Conservation (phyloP, 2,329 filamentous ascomycete genomes). For the Biscogniauxia sp. region DNA sequence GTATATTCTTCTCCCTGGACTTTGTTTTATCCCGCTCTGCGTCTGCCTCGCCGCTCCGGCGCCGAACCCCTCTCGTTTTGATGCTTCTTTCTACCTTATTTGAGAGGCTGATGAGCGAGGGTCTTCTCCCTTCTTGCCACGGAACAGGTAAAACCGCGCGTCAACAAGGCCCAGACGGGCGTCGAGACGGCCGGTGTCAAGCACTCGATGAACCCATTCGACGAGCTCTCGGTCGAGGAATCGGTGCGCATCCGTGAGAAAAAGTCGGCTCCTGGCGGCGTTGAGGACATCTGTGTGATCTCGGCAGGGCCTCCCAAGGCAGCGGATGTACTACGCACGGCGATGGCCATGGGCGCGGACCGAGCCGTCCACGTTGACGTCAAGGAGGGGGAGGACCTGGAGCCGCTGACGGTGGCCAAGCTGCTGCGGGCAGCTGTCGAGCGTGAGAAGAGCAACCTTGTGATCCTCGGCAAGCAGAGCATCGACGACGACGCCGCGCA, state of each 20-base stretch:
- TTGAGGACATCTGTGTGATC: slow-evolving; percentile 89
- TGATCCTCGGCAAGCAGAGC: slow-evolving; percentile 94
- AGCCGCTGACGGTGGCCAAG: slow-evolving; percentile 92
- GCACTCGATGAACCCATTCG: slow-evolving; percentile 98
- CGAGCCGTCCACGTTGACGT: slow-evolving; percentile 83
- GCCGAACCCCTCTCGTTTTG: neutral
- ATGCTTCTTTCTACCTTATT: neutral
- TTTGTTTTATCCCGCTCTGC: neutral
- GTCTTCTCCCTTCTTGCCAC: neutral
- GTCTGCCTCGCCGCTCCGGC: neutral
- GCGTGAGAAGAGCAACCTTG: slow-evolving; percentile 83
- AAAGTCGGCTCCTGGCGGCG: slow-evolving; percentile 67
- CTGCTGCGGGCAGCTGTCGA: slow-evolving; percentile 76
- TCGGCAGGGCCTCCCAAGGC: slow-evolving; percentile 86
- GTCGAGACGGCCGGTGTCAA: slow-evolving; percentile 93
- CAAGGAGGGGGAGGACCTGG: slow-evolving; percentile 71
- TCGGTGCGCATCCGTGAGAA: slow-evolving; percentile 91
- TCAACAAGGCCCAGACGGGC: slow-evolving; percentile 74
- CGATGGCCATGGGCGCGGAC: slow-evolving; percentile 98
- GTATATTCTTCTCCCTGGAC: neutral
- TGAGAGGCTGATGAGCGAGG: neutral
- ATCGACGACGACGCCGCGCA: slow-evolving; percentile 96
- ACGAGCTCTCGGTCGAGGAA: slow-evolving; percentile 97
- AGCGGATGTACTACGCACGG: slow-evolving; percentile 85
- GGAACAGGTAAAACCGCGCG: slow-evolving; percentile 63